Evolutionary conservation across 2,329 filamentous ascomycete genomes (phyloP).

Genomic region (Aspergillus aculeatinus): DNA sequence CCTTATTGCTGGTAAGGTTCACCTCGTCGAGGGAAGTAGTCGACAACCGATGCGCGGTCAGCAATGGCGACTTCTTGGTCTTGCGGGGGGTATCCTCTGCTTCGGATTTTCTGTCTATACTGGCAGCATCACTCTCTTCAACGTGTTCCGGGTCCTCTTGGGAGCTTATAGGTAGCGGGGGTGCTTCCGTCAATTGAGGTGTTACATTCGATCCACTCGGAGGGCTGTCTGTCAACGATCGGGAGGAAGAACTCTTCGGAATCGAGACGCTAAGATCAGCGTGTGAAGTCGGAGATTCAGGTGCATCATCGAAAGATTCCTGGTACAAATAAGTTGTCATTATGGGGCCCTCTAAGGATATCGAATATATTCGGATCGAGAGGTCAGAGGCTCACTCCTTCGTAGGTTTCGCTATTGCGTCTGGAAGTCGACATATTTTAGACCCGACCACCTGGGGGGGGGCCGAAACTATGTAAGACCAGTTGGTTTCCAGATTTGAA

Average conservation of each 20-base stretch:
- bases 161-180: conserved; percentile 28
- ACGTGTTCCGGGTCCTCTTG: conserved; percentile 24
- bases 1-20: conserved; percentile 59
- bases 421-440: conserved; percentile 32
- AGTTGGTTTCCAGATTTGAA: conserved; percentile 8
- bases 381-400: conserved; percentile 36
- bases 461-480: conserved; percentile 1
- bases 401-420: conserved; percentile 43
- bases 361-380: background rate
- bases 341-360: conserved; percentile 14
- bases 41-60: conserved; percentile 56
- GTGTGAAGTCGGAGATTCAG: conserved; percentile 42
- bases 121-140: conserved; percentile 25
- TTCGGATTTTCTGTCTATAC: conserved; percentile 29
- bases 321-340: conserved; percentile 34
- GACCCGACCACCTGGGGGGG: conserved; percentile 17
- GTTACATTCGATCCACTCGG: conserved; percentile 41
- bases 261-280: conserved; percentile 32
- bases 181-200: conserved; percentile 36
- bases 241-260: conserved; percentile 51
- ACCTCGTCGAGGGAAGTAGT: conserved; percentile 63
- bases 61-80: conserved; percentile 51
- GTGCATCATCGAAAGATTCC: conserved; percentile 82
- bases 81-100: conserved; percentile 35
- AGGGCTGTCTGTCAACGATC: conserved; percentile 58